Conservation (phyloP, 2,329 filamentous ascomycete genomes). For the Aspergillus jensenii region DNA sequence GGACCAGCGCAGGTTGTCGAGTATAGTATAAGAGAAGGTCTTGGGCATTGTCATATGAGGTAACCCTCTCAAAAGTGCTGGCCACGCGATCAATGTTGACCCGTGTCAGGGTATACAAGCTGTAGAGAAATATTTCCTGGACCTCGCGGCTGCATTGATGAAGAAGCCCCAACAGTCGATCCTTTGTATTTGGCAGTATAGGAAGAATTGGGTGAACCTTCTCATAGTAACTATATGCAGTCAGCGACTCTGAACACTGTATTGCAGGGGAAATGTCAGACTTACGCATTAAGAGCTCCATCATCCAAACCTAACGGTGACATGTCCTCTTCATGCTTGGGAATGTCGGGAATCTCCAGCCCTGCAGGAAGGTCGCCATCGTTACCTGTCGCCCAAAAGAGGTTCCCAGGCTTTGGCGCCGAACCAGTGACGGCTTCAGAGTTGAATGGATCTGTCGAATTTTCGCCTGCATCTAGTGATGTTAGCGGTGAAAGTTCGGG, state of each 20-base stretch:
- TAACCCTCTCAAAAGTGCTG: slow-evolving; percentile 34
- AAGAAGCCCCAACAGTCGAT: slow-evolving; percentile 37
- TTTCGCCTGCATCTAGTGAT: slow-evolving; percentile 25
- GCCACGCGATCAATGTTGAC: slow-evolving; percentile 36
- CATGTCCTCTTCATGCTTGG: slow-evolving; percentile 36
- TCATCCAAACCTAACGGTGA: slow-evolving; percentile 39
- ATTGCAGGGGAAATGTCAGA: neutral
- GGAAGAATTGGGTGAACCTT: slow-evolving; percentile 43
- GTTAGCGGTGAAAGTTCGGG: slow-evolving; percentile 9
- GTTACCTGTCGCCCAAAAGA: slow-evolving; percentile 40
- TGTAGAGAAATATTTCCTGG: slow-evolving; percentile 43
- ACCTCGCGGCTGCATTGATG: slow-evolving; percentile 40
- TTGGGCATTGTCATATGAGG: slow-evolving; percentile 41
- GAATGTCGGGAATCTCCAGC: slow-evolving; percentile 33
- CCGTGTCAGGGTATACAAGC: slow-evolving; percentile 40
- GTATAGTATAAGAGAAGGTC: slow-evolving; percentile 40
- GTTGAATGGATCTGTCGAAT: slow-evolving; percentile 32
- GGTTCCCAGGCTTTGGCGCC: slow-evolving; percentile 35
- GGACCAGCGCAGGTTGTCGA: slow-evolving; percentile 36
- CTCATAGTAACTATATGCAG: slow-evolving; percentile 37
- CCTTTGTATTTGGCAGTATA: slow-evolving; percentile 41
- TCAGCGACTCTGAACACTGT: slow-evolving; percentile 13
- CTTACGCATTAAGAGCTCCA: slow-evolving; percentile 41
- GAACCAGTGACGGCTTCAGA: slow-evolving; percentile 37
- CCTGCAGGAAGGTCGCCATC: slow-evolving; percentile 33